Conservation (phyloP, 192 early-diverging fungal species). For the Coemansia aciculifera region DNA sequence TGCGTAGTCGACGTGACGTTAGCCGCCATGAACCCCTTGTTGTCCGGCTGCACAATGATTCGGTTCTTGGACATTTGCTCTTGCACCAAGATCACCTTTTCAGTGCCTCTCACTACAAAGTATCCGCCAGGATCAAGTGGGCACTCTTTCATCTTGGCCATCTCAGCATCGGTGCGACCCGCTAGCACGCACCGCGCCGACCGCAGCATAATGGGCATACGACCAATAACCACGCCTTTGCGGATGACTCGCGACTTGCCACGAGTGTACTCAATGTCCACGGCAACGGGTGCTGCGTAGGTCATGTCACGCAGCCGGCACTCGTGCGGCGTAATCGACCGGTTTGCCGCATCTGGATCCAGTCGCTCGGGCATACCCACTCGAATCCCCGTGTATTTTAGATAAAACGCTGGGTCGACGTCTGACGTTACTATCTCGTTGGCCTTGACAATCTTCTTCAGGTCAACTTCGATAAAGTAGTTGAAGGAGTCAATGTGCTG, state of each 20-base stretch:
- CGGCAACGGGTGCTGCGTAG: conserved; percentile 88
- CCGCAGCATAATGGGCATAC: conserved; percentile 94
- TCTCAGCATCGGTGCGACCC: conserved; percentile 66
- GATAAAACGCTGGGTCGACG: conserved; percentile 89
- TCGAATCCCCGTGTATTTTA: conserved; percentile 88
- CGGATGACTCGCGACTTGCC: conserved; percentile 24
- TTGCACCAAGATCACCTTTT: conserved; percentile 98
- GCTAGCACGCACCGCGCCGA: conserved; percentile 86
- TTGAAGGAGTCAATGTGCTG: conserved; percentile 99
- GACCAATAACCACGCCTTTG: conserved; percentile 74
- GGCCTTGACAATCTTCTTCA: conserved; percentile 91
- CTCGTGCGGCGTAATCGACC: conserved; percentile 88
- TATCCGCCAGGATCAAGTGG: conserved; percentile 91
- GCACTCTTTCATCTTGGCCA: conserved; percentile 88
- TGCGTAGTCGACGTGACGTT: conserved; percentile 81
- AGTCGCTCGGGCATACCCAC: conserved; percentile 79
- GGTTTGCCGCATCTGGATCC: conserved; percentile 71
- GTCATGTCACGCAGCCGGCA: conserved; percentile 95
- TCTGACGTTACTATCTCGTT: conserved; percentile 90
- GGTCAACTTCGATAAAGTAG: conserved; percentile 94
- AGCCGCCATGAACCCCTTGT: conserved; percentile 87
- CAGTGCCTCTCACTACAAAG: conserved; percentile 98
- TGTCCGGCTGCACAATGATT: conserved; percentile 87
- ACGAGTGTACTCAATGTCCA: conserved; percentile 89
- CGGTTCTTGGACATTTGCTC: conserved; percentile 98